Conservation (phyloP, 2,329 filamentous ascomycete genomes). For the Tolypocladium ophioglossoides region DNA sequence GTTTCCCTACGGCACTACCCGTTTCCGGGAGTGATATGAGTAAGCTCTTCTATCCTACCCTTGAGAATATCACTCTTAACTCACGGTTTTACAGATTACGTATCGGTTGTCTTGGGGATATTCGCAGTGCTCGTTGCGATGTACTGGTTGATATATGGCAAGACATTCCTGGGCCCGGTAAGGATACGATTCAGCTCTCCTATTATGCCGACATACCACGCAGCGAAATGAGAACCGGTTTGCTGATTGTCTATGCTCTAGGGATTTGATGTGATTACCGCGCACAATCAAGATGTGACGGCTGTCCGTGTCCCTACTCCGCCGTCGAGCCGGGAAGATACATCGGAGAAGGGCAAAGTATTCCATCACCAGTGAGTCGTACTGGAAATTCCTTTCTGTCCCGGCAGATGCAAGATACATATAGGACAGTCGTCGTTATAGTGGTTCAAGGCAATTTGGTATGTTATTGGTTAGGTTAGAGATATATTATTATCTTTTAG, state of each 20-base stretch:
- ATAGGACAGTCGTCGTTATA: no score
- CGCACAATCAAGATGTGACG: neutral
- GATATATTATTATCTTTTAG: no score
- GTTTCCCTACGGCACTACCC: slow-evolving; percentile 14
- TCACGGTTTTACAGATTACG: neutral
- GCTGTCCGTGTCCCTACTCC: neutral
- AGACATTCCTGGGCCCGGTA: neutral
- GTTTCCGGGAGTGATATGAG: slow-evolving; percentile 11
- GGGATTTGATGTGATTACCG: neutral
- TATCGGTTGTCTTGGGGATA: neutral
- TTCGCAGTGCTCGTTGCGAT: neutral
- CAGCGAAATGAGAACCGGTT: no score
- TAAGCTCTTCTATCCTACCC: neutral
- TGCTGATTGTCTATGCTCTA: neutral
- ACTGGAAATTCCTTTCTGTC: neutral
- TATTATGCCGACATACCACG: no score
- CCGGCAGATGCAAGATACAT: no score
- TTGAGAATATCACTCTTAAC: neutral
- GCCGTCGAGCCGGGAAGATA: neutral
- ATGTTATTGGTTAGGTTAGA: no score
- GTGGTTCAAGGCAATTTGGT: no score
- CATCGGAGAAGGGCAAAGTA: neutral
- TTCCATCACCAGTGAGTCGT: neutral
- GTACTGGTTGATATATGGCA: neutral
- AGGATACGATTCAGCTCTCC: neutral